These are phyloP conservation scores for Globisporangium splendens DNA, from an alignment of 352 stramenopile genomes.

Conservation along the genomic window DNA sequence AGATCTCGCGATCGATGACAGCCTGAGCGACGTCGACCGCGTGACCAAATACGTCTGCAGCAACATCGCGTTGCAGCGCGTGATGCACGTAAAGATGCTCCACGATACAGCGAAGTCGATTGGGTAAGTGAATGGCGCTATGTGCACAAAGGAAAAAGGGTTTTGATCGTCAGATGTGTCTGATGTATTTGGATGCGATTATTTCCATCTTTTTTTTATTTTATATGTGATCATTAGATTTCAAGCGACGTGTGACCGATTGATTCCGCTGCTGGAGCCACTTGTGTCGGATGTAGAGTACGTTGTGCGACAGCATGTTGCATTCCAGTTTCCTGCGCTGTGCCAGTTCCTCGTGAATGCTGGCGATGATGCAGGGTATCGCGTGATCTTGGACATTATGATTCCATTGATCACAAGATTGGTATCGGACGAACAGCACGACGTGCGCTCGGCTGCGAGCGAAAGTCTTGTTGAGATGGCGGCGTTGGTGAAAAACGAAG, in stretches of 20 bases:
- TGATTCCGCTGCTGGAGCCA: conserved; percentile 89
- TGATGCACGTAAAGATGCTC: conserved; percentile 97
- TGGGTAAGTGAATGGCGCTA: conserved; percentile 29
- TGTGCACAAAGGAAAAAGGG: background rate
- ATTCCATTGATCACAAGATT: conserved; percentile 72
- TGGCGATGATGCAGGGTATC: conserved; percentile 55
- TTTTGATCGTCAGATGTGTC: background rate
- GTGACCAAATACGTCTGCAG: conserved; percentile 95
- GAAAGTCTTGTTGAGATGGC: conserved; percentile 88
- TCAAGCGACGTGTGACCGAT: conserved; percentile 68
- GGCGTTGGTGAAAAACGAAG: conserved; percentile 75
- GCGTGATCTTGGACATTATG: conserved; percentile 73
- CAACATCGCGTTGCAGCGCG: conserved; percentile 95
- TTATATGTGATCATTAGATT: conserved; percentile 26
- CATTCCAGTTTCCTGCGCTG: conserved; percentile 87
- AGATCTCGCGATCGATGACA: conserved; percentile 98
- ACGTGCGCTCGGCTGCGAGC: conserved; percentile 84
- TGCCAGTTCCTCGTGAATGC: conserved; percentile 56
- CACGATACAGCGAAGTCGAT: conserved; percentile 82
- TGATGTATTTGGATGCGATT: conserved; percentile 16
- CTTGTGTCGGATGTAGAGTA: conserved; percentile 90
- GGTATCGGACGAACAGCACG: conserved; percentile 83
- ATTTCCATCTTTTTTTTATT: conserved; percentile 14
- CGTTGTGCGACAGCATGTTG: conserved; percentile 94
- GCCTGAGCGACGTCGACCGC: conserved; percentile 92